Evolutionary conservation across 2,329 filamentous ascomycete genomes (phyloP).

Genomic region (Aspergillus quadricinctus): DNA sequence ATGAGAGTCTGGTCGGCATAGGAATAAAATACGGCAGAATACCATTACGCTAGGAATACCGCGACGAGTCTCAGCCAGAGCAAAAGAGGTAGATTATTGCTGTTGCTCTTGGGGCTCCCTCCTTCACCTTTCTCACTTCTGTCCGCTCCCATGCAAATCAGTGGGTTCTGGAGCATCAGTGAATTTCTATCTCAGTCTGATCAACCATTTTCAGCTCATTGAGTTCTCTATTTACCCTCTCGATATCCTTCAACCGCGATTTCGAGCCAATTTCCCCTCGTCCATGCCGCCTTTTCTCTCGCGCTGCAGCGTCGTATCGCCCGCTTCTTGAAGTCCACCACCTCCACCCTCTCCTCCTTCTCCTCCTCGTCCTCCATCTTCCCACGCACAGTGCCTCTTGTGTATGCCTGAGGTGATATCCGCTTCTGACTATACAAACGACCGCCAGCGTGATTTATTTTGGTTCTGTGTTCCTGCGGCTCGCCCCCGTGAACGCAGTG

Average conservation of each 20-base stretch:
- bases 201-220: not conserved
- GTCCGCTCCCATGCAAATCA: slow-evolving; percentile 2
- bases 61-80: not conserved
- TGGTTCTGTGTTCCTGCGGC: slow-evolving; percentile 1
- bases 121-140: slow-evolving; percentile 7
- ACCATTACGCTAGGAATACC: not conserved
- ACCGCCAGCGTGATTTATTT: not conserved
- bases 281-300: slow-evolving; percentile 31
- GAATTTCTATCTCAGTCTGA: not conserved
- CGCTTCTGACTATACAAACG: not conserved
- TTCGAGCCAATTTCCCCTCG: slow-evolving; percentile 8
- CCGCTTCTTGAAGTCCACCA: slow-evolving; percentile 30
- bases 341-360: slow-evolving; percentile 15
- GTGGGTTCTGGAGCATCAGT: not conserved
- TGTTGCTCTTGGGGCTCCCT: slow-evolving; percentile 4
- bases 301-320: slow-evolving; percentile 29
- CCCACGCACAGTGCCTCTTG: slow-evolving; percentile 9
- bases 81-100: slow-evolving; percentile 1
- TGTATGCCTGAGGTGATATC: slow-evolving; percentile 11
- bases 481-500: slow-evolving; percentile 20
- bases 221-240: slow-evolving; percentile 8
- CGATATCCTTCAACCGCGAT: not conserved
- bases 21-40: not conserved
- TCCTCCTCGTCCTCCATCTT: slow-evolving; percentile 2
- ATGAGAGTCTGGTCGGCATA: not conserved